Base-by-base conservation (phyloP, 257 asterid species). In the Penstemon newberryi region DNA sequence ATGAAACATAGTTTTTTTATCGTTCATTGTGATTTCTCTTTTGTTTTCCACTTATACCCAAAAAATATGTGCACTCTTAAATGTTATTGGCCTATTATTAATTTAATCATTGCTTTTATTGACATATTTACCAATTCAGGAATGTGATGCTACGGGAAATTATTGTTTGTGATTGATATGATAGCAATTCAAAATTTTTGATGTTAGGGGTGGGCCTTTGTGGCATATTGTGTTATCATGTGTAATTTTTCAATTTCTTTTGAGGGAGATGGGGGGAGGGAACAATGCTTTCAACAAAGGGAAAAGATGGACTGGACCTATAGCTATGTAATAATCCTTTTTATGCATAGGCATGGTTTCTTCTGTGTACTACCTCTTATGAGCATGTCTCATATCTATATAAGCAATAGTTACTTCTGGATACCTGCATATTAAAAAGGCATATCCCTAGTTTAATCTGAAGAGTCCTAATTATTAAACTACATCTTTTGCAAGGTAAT, bases 1-100 rank as follows among this genome's bases (percentile, higher is more conserved):
- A 6, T 59, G 58, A 33, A 15, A 46, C 25, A 13, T 6, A 51
- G 25, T 57, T 47, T 53, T 15, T 0, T 63, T 69, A 51, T 65
- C 51, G n/a, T 41, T 46, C 53, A 47, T 56, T 25, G 44, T 67
- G 50, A 46, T 50, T 65, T 49, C 46, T 50, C 56, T 67, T 68
- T 54, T 40, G 65, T 60, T 46, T 13, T 56, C 53, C 12, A 9
- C 46, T 25, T 55, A 51, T 12, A 45, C 11, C 6, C 13, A 40
- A 15, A 15, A 15, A 15, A 15, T 15, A 15, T 15, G 18, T 15
- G 18, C 18, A 0, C 18, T 15, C 18, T 15, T 15, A 15, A 15
- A 15, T 15, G 18, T 15, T 15, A 15, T 15, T 15, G 18, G 18
- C 18, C 36, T 55, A 38, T 60, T 13, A 42, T 15, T 18, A 37